These are phyloP conservation scores for Candida sanyiensis DNA, from an alignment of 805 yeast species.

Conservation along the genomic window DNA sequence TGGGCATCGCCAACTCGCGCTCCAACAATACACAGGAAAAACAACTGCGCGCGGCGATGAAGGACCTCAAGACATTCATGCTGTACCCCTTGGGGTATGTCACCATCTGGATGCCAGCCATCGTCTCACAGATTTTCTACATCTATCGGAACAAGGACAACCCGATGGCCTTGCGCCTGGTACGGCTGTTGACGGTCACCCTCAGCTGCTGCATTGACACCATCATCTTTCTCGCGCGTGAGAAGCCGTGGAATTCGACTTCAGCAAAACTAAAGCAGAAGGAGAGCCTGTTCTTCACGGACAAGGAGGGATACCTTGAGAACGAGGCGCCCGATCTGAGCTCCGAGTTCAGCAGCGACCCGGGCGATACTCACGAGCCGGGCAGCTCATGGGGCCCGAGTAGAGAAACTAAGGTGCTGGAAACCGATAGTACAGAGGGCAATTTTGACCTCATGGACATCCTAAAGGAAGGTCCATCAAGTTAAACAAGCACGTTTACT, in stretches of 20 bases:
- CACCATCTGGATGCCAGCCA: conserved; percentile 18
- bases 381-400: neutral
- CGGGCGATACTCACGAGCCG: neutral
- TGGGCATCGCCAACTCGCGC: conserved; percentile 11
- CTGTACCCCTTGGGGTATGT: conserved; percentile 23
- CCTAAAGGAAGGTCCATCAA: too few relatives aligned
- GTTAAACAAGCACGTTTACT: too few relatives aligned
- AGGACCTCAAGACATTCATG: conserved; percentile 19
- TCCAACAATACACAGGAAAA: conserved; percentile 6
- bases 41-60: conserved; percentile 11
- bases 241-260: conserved; percentile 57
- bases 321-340: conserved; percentile 1
- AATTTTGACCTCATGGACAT: neutral
- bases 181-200: conserved; percentile 69
- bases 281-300: neutral
- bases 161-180: conserved; percentile 11
- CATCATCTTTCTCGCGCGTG: conserved; percentile 66
- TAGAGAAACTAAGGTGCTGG: neutral
- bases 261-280: neutral
- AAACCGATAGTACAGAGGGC: neutral
- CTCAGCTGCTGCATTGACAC: conserved; percentile 74
- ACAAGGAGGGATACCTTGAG: neutral
- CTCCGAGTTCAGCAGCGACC: neutral
- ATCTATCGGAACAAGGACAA: neutral
- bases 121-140: conserved; percentile 14